Conservation (phyloP, 2,329 filamentous ascomycete genomes). For the Knufia petricola region DNA sequence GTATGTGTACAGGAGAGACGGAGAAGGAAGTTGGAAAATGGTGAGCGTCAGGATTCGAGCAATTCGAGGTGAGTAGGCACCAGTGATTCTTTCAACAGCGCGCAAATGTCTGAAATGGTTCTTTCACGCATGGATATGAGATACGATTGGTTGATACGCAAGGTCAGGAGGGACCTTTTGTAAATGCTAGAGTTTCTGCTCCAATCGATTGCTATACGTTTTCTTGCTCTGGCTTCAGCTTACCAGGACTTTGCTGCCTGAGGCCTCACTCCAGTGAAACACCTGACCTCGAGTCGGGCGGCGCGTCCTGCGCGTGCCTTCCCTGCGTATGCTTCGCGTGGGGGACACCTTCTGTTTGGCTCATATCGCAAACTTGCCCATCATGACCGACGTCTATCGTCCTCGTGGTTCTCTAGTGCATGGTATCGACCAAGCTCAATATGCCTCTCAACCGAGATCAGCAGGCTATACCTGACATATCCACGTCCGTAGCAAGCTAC, state of each 20-base stretch:
- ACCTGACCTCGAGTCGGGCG: no score
- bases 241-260: no score
- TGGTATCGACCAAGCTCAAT: not conserved
- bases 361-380: not conserved
- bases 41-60: not conserved
- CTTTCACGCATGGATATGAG: no score
- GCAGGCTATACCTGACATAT: not conserved
- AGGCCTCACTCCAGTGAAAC: no score
- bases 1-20: not conserved
- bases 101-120: not conserved
- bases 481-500: not conserved
- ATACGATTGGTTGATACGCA: no score
- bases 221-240: no score
- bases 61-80: not conserved
- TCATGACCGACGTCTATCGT: not conserved
- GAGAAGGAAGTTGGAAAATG: constrained; percentile 4
- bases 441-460: constrained; percentile 8
- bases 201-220: no score
- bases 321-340: not conserved
- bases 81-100: not conserved
- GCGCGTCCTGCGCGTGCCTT: not conserved
- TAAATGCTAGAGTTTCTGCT: no score
- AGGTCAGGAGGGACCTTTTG: no score
- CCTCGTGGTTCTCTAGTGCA: not conserved
- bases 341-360: not conserved